Percentiles rank a stretch among this genome's conserved stretches.
phyloP scores from a whole-genome alignment of 2,329 filamentous ascomycete species.

The Lachnellula cervina region DNA sequence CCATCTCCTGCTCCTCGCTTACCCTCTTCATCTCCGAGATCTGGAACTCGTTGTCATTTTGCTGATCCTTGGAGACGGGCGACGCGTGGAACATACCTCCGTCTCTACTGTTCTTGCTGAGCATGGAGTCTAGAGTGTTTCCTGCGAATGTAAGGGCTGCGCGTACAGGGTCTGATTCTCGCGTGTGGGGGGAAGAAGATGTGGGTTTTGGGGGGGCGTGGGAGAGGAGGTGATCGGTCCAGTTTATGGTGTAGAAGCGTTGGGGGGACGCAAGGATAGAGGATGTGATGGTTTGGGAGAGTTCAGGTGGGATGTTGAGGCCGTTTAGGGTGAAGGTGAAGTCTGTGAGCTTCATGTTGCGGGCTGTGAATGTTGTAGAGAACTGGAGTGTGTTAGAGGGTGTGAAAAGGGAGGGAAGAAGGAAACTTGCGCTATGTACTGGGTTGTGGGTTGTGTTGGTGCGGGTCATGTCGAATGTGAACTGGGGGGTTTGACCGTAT shows the following conservation, averaged over 20 bases:
- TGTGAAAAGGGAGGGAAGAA: too few relatives aligned
- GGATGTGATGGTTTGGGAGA: not conserved
- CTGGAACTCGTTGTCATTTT: too few relatives aligned
- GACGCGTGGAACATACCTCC: too few relatives aligned
- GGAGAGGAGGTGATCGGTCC: not conserved
- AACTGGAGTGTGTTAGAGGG: not conserved
- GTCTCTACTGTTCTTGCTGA: too few relatives aligned
- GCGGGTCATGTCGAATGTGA: slow-evolving; percentile 1
- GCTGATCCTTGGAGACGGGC: too few relatives aligned
- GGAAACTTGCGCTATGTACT: not conserved
- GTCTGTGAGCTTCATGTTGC: not conserved
- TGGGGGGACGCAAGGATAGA: not conserved
- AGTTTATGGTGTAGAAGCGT: not conserved
- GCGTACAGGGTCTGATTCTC: too few relatives aligned
- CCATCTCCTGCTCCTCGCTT: too few relatives aligned
- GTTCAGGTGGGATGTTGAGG: not conserved
- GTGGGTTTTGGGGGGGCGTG: not conserved
- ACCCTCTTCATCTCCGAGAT: too few relatives aligned
- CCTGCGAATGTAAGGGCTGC: too few relatives aligned
- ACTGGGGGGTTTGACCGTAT: slow-evolving; percentile 10
- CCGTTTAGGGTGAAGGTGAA: not conserved
- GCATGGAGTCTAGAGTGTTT: too few relatives aligned
- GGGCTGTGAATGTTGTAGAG: not conserved
- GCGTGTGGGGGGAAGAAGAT: too few relatives aligned
- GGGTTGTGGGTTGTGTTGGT: not conserved